phyloP scores from a whole-genome alignment of 2,329 filamentous ascomycete species.

The Fusarium multiceps region DNA sequence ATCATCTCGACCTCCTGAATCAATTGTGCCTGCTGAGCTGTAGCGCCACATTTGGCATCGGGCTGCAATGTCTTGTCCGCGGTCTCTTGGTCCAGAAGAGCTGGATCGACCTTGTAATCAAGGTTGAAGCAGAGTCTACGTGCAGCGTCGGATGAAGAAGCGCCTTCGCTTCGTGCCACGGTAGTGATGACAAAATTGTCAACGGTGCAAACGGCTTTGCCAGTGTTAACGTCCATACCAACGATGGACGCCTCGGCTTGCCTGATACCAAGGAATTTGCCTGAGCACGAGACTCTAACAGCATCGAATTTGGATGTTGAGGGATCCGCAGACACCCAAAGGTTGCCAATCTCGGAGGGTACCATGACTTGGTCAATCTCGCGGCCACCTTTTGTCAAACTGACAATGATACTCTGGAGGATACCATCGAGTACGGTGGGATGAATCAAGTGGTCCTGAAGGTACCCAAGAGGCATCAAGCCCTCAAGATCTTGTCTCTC shows the following conservation, averaged over 20 bases:
- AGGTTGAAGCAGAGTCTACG: constrained; percentile 12
- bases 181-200: constrained; percentile 5
- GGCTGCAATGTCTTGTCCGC: constrained; percentile 3
- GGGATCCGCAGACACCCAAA: constrained; percentile 8
- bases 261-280: not conserved
- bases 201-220: constrained; percentile 1
- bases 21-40: not conserved
- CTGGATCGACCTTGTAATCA: constrained; percentile 5
- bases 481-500: constrained; percentile 2
- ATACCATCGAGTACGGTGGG: constrained; percentile 1
- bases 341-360: constrained; percentile 1
- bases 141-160: not conserved
- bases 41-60: not conserved
- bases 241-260: constrained; percentile 1
- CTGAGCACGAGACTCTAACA: not conserved
- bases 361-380: constrained; percentile 13
- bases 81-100: not conserved
- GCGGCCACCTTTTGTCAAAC: constrained; percentile 3
- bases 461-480: not conserved
- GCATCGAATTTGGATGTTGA: constrained; percentile 1
- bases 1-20: constrained; percentile 12
- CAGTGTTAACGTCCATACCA: not conserved
- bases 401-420: constrained; percentile 11
- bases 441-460: constrained; percentile 1
- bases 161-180: not conserved